Base-by-base conservation (phyloP, 768 basidiomycete species). In the Rubroboletus satanas region DNA sequence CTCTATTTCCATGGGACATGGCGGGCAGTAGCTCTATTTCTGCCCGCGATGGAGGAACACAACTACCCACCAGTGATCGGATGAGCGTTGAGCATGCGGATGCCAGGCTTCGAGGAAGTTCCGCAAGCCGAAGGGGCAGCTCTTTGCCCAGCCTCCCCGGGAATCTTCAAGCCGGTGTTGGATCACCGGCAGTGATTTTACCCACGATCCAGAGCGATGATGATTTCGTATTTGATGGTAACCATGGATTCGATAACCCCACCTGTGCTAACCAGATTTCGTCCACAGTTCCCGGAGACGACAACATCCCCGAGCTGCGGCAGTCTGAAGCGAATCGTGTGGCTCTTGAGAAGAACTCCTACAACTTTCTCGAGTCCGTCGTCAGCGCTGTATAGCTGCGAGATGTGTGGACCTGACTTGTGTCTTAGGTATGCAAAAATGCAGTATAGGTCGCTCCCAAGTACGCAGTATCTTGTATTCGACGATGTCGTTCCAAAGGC, bases 1-100 rank as follows among this genome's bases (percentile, higher is more conserved):
- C 85, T 9, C 65, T 91, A 31, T 90, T 90, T 65, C 90, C 90
- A 6, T 93, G 90, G 90, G 88, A 92, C 63, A 80, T 91, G 66
- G 89, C 88, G 5, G 87, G 84, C 1, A 76, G 74, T 38, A 88
- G 84, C 49, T 87, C 79, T 32, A 74, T 72, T 26, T 60, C 63
- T 32, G 80, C 70, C 26, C 77, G 54, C 3, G 71, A 64, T 17
- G 74, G 72, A 35, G 71, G 70, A 21, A 53, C 66, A 14, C 66
- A 60, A 7, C 49, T 54, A 33, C 62, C 67, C 45, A 75, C 74
- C 39, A 79, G 75, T 58, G 79, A 80, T 49, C 72, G 74, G 44
- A 63, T 78, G 39, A 77, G 77, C 58, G 61, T 85, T 31, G 83
- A 81, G 32, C 75, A 71, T 18, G 81, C 78, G 3, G 83, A 85